Evolutionary conservation across 148 eudicot genomes (phyloP).

Genomic region (Nepenthes gracilis): DNA sequence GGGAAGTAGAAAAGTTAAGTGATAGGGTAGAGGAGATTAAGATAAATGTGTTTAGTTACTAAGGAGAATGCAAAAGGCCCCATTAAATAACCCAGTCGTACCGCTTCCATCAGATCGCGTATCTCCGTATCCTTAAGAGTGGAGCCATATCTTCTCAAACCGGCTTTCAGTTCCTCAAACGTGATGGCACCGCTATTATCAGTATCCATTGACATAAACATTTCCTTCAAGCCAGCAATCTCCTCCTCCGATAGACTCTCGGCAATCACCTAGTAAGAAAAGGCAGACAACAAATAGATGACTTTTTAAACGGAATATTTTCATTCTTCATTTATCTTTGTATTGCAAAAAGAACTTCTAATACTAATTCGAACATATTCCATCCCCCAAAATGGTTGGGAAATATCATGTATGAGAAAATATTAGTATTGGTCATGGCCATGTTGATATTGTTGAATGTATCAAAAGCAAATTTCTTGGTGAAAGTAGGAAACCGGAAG

Average conservation of each 20-base stretch:
- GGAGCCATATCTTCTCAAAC: slow-evolving; percentile 86
- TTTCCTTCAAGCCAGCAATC: slow-evolving; percentile 88
- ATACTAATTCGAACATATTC: neutral
- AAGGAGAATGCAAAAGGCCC: neutral
- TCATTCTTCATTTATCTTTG: neutral
- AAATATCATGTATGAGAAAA: too few relatives aligned
- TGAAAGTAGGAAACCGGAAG: too few relatives aligned
- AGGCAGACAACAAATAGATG: neutral
- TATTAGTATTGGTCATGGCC: too few relatives aligned
- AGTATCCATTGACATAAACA: slow-evolving; percentile 93
- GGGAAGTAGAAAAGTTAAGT: too few relatives aligned
- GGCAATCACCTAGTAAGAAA: slow-evolving; percentile 66
- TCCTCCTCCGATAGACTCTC: slow-evolving; percentile 97
- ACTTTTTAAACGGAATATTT: neutral
- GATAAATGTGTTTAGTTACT: too few relatives aligned
- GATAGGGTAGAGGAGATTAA: too few relatives aligned
- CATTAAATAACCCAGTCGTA: slow-evolving; percentile 12
- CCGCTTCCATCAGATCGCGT: slow-evolving; percentile 94
- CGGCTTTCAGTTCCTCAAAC: slow-evolving; percentile 93
- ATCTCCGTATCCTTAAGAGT: slow-evolving; percentile 90
- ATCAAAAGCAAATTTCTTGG: too few relatives aligned
- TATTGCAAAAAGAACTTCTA: neutral
- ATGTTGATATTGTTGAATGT: too few relatives aligned
- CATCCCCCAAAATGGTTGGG: neutral
- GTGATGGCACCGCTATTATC: slow-evolving; percentile 94